Conservation (phyloP, 1,284 basidiomycete genomes). For the Meripilus lineatus region DNA sequence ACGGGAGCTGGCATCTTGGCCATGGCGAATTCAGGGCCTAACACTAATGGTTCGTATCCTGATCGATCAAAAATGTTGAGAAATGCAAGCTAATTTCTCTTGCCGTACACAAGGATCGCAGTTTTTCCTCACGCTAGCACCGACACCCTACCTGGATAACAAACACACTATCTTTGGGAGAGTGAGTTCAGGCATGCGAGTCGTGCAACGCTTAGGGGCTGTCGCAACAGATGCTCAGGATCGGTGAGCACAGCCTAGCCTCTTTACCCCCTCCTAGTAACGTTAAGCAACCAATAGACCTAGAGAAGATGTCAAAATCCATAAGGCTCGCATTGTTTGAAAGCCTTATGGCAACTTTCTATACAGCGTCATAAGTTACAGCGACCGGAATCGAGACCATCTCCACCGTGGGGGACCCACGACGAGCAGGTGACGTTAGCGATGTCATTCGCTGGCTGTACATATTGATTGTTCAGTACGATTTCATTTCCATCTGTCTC, state of each 20-base stretch:
- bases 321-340: slow-evolving; percentile 57
- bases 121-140: slow-evolving; percentile 88
- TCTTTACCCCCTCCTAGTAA: slow-evolving; percentile 11
- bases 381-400: too few relatives aligned
- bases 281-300: slow-evolving; percentile 44
- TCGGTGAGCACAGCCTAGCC: slow-evolving; percentile 37
- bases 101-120: slow-evolving; percentile 65
- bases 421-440: too few relatives aligned
- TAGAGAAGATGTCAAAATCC: slow-evolving; percentile 74
- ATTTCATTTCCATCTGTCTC: too few relatives aligned
- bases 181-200: slow-evolving; percentile 82
- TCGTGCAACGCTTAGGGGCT: slow-evolving; percentile 77
- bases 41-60: slow-evolving; percentile 73
- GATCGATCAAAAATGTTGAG: neutral
- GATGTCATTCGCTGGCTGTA: too few relatives aligned
- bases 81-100: slow-evolving; percentile 1
- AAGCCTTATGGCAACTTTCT: neutral
- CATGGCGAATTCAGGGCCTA: slow-evolving; percentile 95
- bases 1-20: slow-evolving; percentile 95
- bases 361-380: too few relatives aligned
- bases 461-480: too few relatives aligned
- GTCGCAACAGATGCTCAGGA: slow-evolving; percentile 79
- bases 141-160: slow-evolving; percentile 88
- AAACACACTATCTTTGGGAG: slow-evolving; percentile 96
- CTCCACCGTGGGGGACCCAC: too few relatives aligned